Evolutionary conservation across 805 yeast genomes (phyloP).

Genomic region (Candida nitratophila): DNA sequence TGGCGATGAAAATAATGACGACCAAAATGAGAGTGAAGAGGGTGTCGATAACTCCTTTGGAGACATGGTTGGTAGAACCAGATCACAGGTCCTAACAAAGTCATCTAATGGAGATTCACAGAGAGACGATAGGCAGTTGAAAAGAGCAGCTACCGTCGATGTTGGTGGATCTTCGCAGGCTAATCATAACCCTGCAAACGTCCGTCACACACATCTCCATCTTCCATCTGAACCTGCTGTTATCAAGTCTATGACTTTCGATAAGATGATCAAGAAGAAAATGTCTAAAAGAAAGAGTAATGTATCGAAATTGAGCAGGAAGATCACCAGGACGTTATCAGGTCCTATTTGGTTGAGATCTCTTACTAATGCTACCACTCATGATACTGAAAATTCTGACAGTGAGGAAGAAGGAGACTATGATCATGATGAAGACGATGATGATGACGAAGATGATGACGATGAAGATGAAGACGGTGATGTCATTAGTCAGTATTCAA

Average conservation of each 20-base stretch:
- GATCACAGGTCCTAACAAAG: constrained; percentile 24
- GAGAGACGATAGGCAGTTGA: neutral
- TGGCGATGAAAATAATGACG: constrained; percentile 9
- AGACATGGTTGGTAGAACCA: constrained; percentile 11
- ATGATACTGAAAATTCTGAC: neutral
- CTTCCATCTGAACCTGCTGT: constrained; percentile 4
- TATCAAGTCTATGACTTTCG: constrained; percentile 43
- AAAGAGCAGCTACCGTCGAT: neutral
- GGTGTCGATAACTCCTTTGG: constrained; percentile 3
- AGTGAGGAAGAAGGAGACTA: neutral
- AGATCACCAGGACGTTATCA: constrained; percentile 14
- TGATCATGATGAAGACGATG: constrained; percentile 14
- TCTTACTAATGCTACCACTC: constrained; percentile 1
- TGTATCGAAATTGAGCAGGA: constrained; percentile 17
- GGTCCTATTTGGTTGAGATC: constrained; percentile 5
- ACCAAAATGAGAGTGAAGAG: constrained; percentile 5
- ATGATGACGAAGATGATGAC: constrained; percentile 8
- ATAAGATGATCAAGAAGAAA: constrained; percentile 29
- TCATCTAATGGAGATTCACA: constrained; percentile 19
- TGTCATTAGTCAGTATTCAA: constrained; percentile 17
- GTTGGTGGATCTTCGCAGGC: constrained; percentile 19
- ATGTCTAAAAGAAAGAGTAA: constrained; percentile 8
- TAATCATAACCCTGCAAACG: constrained; percentile 10
- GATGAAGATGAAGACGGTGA: constrained; percentile 28
- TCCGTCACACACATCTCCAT: neutral